phyloP scores from a whole-genome alignment of 1,284 basidiomycete genomes.

The Tilletia walkeri region DNA sequence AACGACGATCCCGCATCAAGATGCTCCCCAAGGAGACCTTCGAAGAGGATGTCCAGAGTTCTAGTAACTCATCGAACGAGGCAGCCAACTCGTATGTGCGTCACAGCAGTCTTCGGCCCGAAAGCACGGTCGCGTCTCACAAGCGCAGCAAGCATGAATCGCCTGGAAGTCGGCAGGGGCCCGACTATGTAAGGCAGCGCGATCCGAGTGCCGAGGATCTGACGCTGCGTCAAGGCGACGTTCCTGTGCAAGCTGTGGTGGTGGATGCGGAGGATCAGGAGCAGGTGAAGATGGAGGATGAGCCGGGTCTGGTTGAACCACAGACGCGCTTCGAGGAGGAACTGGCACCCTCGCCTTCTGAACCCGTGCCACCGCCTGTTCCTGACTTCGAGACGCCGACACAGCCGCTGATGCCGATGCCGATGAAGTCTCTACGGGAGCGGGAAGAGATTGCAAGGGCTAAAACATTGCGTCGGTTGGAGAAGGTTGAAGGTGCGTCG shows the following conservation, averaged over 20 bases:
- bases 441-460: conserved; percentile 10
- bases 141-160: no score
- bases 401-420: not conserved
- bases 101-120: not conserved
- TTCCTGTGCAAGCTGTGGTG: not conserved
- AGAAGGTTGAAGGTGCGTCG: not conserved
- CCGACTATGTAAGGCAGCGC: not conserved
- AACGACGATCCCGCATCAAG: not conserved
- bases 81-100: conserved; percentile 7
- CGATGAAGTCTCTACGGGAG: not conserved
- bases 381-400: not conserved
- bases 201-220: no score
- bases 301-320: no score
- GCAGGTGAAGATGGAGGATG: not conserved
- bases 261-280: not conserved
- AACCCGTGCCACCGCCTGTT: not conserved
- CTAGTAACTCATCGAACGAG: conserved; percentile 7
- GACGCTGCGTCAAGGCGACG: no score
- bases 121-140: conserved; percentile 1
- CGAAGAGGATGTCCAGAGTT: not conserved
- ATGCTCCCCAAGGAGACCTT: not conserved
- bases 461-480: conserved; percentile 7
- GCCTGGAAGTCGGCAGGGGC: conserved; percentile 6
- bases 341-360: no score
- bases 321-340: no score